A percentile compares a stretch with the other conserved stretches of the same genome.
Conservation (phyloP, 495 filamentous ascomycete genomes). For the Xylaria bambusicola region DNA sequence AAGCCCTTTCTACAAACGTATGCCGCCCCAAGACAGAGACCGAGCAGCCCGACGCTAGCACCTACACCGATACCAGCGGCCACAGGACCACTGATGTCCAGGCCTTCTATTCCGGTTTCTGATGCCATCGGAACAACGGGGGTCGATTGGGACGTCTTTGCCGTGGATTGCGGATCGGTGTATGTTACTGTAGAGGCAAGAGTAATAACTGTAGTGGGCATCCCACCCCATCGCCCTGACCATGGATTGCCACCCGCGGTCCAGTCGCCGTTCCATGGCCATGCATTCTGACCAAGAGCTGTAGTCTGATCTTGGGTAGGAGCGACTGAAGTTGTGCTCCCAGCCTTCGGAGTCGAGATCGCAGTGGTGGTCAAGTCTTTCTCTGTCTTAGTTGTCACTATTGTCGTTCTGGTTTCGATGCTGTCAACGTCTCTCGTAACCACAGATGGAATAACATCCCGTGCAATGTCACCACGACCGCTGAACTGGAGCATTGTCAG, state of each 20-base stretch:
- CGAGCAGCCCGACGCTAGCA: slow-evolving; percentile 1
- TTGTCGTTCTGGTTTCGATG: neutral
- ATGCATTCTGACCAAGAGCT: neutral
- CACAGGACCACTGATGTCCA: slow-evolving; percentile 2
- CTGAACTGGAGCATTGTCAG: too few relatives aligned
- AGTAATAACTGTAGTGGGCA: slow-evolving; percentile 7
- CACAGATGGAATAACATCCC: too few relatives aligned
- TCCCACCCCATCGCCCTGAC: neutral
- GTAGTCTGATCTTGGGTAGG: neutral
- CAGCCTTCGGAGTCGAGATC: neutral
- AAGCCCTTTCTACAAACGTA: neutral
- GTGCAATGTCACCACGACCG: too few relatives aligned
- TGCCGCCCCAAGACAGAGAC: neutral
- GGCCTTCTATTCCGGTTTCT: neutral
- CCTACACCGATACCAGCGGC: slow-evolving; percentile 4
- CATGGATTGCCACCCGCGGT: neutral
- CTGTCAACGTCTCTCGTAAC: neutral
- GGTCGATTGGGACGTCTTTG: neutral
- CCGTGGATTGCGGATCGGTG: neutral
- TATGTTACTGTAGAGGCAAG: slow-evolving; percentile 4
- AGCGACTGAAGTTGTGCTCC: neutral
- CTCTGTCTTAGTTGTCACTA: neutral
- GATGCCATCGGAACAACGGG: neutral
- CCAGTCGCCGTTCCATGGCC: neutral
- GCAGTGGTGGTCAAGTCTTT: neutral